Conservation (phyloP, 768 basidiomycete genomes). For the Tremella mesenterica region DNA sequence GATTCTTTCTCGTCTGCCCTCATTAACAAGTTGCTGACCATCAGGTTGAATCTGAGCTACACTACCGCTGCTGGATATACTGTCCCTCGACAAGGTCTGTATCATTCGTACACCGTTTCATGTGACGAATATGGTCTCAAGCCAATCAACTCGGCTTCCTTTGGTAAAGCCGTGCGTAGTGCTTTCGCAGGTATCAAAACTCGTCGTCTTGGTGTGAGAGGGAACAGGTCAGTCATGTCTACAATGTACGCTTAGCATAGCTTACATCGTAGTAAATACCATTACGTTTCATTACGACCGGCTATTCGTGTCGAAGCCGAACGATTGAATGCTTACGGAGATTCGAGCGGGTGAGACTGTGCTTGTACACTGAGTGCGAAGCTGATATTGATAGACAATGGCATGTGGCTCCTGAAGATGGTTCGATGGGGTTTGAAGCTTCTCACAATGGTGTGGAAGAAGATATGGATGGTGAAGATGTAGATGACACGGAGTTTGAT, state of each 20-base stretch:
- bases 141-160: constrained; percentile 89
- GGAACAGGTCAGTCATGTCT: constrained; percentile 55
- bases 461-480: constrained; percentile 57
- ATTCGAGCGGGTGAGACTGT: constrained; percentile 38
- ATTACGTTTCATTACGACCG: constrained; percentile 48
- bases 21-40: not conserved
- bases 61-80: constrained; percentile 46
- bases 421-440: constrained; percentile 54
- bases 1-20: not conserved
- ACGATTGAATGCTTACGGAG: constrained; percentile 39
- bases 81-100: constrained; percentile 85
- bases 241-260: too few species aligned
- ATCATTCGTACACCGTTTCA: constrained; percentile 82
- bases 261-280: constrained; percentile 69
- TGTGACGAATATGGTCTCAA: constrained; percentile 89
- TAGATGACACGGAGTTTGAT: constrained; percentile 51
- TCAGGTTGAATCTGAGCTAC: constrained; percentile 28
- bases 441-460: constrained; percentile 69
- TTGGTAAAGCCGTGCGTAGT: constrained; percentile 86
- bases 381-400: constrained; percentile 25
- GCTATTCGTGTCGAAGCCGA: constrained; percentile 27
- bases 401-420: constrained; percentile 56
- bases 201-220: constrained; percentile 78
- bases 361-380: constrained; percentile 14
- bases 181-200: constrained; percentile 96